A percentile compares a stretch with the other conserved stretches of the same genome.
These are phyloP conservation scores for Chamaecyparis obtusa DNA, from an alignment of 75 land plant genomes.

Conservation along the genomic window DNA sequence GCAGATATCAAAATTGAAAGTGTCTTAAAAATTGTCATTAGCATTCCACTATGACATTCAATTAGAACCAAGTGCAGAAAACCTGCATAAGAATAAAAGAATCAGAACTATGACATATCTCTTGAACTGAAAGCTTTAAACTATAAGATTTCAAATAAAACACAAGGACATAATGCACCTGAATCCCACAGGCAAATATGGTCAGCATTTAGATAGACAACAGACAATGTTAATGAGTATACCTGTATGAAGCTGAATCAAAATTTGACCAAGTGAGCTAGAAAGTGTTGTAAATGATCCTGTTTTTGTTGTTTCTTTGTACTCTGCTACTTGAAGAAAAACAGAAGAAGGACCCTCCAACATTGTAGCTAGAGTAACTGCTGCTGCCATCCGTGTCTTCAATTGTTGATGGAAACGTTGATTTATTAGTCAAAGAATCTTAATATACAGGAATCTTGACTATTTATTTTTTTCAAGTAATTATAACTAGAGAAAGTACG, in stretches of 20 bases:
- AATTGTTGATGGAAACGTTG: conserved; percentile 1
- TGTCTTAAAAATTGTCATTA: conserved; percentile 66
- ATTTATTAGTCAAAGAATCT: neutral
- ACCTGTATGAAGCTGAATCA: conserved; percentile 94
- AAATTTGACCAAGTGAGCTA: conserved; percentile 78
- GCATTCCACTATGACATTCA: conserved; percentile 69
- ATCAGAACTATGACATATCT: neutral
- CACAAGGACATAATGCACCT: neutral
- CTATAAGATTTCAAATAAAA: neutral
- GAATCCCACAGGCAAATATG: neutral
- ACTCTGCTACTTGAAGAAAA: conserved; percentile 91
- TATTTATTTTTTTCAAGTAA: neutral
- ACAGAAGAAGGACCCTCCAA: conserved; percentile 77
- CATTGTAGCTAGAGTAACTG: conserved; percentile 68
- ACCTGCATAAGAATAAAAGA: conserved; percentile 41
- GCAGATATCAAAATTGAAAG: conserved; percentile 79
- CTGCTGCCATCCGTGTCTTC: conserved; percentile 79
- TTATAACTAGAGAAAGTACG: neutral
- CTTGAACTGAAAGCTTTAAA: neutral
- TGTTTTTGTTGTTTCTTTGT: conserved; percentile 59
- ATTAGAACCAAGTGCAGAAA: conserved; percentile 55
- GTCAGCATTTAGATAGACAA: neutral
- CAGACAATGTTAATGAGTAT: neutral
- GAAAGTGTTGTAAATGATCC: conserved; percentile 93
- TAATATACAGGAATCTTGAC: neutral